These are phyloP conservation scores for Pestalotiopsis sp. DNA, from an alignment of 2,329 filamentous ascomycete species.

Conservation along the genomic window DNA sequence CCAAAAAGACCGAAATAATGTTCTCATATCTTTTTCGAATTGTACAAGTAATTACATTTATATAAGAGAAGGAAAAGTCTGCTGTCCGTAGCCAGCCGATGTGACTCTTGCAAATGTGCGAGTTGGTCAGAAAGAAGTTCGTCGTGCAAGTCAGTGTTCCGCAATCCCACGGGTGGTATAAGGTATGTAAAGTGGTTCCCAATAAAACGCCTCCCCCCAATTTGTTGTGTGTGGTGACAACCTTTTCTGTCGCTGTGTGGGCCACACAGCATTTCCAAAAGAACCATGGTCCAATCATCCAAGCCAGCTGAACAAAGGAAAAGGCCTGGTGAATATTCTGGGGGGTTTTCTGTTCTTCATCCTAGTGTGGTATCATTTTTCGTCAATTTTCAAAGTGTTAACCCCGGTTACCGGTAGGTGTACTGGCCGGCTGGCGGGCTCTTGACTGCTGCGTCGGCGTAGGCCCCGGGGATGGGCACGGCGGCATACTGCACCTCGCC, in stretches of 20 bases:
- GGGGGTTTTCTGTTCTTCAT: conserved; percentile 18
- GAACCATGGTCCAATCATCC: conserved; percentile 19
- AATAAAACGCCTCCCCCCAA: conserved; percentile 8
- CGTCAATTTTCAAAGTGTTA: neutral
- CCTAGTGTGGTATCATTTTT: conserved; percentile 11
- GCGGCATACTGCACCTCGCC: conserved; percentile 84
- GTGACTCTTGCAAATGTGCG: conserved; percentile 5
- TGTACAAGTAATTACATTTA: conserved; percentile 15
- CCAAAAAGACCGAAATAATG: neutral
- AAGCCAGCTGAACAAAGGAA: conserved; percentile 24
- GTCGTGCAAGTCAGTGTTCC: neutral
- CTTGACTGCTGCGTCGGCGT: conserved; percentile 60
- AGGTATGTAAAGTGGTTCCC: neutral
- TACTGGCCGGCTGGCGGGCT: conserved; percentile 51
- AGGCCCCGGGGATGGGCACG: conserved; percentile 88
- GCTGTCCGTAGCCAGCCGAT: neutral
- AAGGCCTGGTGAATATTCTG: conserved; percentile 4
- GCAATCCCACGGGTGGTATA: conserved; percentile 8
- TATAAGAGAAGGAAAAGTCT: conserved; percentile 1
- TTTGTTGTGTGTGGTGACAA: neutral
- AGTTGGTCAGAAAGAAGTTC: neutral
- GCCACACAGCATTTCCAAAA: neutral
- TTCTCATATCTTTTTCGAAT: conserved; percentile 4
- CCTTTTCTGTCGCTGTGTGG: conserved; percentile 7
- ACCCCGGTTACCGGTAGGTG: conserved; percentile 14